These are phyloP conservation scores for Starmerella kuoi DNA, from an alignment of 805 yeast genomes.

Conservation along the genomic window DNA sequence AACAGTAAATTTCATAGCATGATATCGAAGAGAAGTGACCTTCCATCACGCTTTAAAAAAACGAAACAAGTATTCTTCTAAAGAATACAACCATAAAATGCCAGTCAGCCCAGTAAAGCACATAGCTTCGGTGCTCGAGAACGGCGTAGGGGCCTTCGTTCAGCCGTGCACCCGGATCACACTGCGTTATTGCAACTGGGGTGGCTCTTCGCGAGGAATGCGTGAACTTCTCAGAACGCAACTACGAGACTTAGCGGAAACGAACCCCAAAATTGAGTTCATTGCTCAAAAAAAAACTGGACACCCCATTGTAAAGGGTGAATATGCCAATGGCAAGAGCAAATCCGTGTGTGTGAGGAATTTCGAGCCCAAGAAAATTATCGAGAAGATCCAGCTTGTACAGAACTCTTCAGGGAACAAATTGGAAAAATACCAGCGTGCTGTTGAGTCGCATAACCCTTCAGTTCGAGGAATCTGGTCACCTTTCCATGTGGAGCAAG, in stretches of 20 bases:
- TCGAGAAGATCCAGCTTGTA: constrained; percentile 50
- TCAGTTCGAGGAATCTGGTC: constrained; percentile 97
- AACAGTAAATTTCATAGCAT: too few relatives aligned
- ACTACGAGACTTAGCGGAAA: constrained; percentile 43
- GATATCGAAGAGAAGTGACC: too few relatives aligned
- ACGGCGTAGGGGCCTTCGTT: constrained; percentile 30
- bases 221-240: constrained; percentile 47
- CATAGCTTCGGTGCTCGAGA: constrained; percentile 19
- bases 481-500: constrained; percentile 66
- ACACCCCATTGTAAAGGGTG: constrained; percentile 64
- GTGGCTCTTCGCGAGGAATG: constrained; percentile 84
- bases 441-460: constrained; percentile 67
- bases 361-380: constrained; percentile 47
- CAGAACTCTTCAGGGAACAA: constrained; percentile 57
- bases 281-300: constrained; percentile 60
- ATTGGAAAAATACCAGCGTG: constrained; percentile 51
- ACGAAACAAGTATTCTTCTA: too few relatives aligned
- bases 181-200: constrained; percentile 84
- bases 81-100: constrained; percentile 9
- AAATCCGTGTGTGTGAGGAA: constrained; percentile 70
- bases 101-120: constrained; percentile 20
- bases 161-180: constrained; percentile 55
- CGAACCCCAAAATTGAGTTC: constrained; percentile 58
- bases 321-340: constrained; percentile 37
- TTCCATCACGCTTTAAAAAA: too few relatives aligned